These are phyloP conservation scores for Setaria italica DNA, from an alignment of 202 grass and related monocot species.

Conservation along the genomic window DNA sequence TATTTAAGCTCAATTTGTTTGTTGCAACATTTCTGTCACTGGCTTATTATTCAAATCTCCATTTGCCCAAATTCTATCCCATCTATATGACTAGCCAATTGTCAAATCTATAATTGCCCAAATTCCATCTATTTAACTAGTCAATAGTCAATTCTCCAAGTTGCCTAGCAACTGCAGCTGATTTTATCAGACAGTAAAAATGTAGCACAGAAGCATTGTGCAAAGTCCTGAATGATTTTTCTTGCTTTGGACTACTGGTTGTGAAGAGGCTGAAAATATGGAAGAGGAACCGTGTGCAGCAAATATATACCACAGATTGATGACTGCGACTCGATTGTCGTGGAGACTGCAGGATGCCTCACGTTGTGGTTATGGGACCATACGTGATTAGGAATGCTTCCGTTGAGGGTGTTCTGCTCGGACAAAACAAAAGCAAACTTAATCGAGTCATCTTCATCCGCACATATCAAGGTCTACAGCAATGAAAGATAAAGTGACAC, in stretches of 20 bases:
- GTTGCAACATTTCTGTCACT: background rate
- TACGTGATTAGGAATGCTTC: constrained; percentile 50
- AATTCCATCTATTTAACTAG: background rate
- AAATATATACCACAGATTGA: constrained; percentile 71
- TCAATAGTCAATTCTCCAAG: background rate
- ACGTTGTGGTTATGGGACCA: constrained; percentile 64
- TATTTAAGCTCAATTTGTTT: constrained; percentile 1
- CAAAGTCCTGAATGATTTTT: background rate
- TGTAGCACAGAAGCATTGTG: background rate
- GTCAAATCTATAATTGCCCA: background rate
- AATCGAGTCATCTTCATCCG: constrained; percentile 1
- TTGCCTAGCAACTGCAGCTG: background rate
- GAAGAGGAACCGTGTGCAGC: background rate
- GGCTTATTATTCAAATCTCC: background rate
- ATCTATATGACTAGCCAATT: background rate
- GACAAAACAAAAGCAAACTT: constrained; percentile 40
- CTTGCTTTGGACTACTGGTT: background rate
- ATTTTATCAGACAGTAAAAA: background rate
- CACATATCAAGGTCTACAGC: background rate
- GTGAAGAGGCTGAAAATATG: background rate
- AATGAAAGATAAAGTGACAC: background rate
- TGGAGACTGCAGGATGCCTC: constrained; percentile 60
- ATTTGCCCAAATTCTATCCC: background rate
- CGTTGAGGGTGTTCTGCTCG: constrained; percentile 63
- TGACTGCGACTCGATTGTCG: constrained; percentile 77